Base-by-base conservation (phyloP, 257 asterid genomes). In the Perilla frutescens region DNA sequence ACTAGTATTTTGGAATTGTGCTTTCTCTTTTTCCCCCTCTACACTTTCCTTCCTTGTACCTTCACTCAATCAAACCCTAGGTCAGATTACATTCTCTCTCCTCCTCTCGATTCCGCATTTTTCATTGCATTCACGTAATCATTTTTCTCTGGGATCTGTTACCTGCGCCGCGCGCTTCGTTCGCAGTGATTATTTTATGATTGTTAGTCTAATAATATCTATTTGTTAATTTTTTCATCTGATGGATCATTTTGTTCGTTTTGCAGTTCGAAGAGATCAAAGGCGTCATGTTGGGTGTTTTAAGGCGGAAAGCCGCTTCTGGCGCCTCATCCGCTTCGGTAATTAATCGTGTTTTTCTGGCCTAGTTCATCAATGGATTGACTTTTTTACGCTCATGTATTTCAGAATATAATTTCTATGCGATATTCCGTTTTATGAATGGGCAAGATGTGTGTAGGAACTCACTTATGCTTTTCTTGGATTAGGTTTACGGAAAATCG, bases 241-340 rank as follows among this genome's bases (percentile, higher is more conserved):
- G 70, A 76, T 76, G 66, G 47, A 14, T 53, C 64, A 41, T 71
- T 69, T 7, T 73, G 63, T 58, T 76, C 58, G 29, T 56, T 65
- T 57, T 43, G 79, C 84, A 86, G 88, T 39, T 39, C 32, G 77
- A 63, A 63, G 67, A 67, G 77, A 77, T 82, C 86, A 44, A 53
- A 74, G 72, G 75, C 72, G 87, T 75, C 85, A 94, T 94, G 98
- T 77, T 94, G 82, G 92, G 96, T 57, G 90, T 82, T 85, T 55
- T 91, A 77, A 86, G 98, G 90, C 96, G 97, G 67, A 91, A 84
- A 77, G 89, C 89, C 60, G 80, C 92, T 70, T 85, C 89, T 56
- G 81, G 90, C 85, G 89, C 90, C 49, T 75, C 96, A 57, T 77
- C 84, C 78, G 88, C 90, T 72, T 59, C 79, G 87, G 97, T 91